Evolutionary conservation across 2,329 filamentous ascomycete species (phyloP).

Genomic region (Arachnopeziza araneosa): DNA sequence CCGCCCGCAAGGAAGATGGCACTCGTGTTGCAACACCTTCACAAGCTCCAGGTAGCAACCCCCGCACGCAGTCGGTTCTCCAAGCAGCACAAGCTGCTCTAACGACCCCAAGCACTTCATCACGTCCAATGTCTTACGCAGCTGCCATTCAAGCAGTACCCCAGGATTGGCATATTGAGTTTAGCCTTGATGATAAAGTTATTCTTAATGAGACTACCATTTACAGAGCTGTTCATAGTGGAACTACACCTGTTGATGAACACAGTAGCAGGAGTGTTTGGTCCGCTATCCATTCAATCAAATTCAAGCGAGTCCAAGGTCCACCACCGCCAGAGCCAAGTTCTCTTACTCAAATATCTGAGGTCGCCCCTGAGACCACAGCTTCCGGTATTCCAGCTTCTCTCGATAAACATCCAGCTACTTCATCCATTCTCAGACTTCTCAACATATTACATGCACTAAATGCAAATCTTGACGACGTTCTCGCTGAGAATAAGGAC

Average conservation of each 20-base stretch:
- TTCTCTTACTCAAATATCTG: constrained; percentile 51
- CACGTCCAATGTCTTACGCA: constrained; percentile 73
- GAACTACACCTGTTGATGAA: constrained; percentile 55
- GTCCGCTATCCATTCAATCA: constrained; percentile 86
- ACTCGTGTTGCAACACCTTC: constrained; percentile 79
- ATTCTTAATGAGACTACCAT: constrained; percentile 92
- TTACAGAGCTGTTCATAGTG: constrained; percentile 78
- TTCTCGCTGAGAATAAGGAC: constrained; percentile 72
- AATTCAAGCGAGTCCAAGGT: constrained; percentile 80
- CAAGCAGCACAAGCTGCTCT: constrained; percentile 32
- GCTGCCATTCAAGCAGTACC: constrained; percentile 74
- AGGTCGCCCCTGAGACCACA: constrained; percentile 45
- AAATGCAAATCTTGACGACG: constrained; percentile 89
- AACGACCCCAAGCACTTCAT: constrained; percentile 43
- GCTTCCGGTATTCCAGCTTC: constrained; percentile 67
- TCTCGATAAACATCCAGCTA: constrained; percentile 75
- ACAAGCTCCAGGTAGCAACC: constrained; percentile 46
- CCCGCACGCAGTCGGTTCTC: constrained; percentile 37
- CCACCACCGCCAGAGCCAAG: constrained; percentile 70
- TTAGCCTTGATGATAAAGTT: constrained; percentile 76
- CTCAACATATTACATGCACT: constrained; percentile 88
- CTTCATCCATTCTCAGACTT: constrained; percentile 79
- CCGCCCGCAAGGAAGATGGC: constrained; percentile 86
- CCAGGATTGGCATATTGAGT: constrained; percentile 97
- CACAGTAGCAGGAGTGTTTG: constrained; percentile 72